These are phyloP conservation scores for Didymella arachidicola DNA, from an alignment of 2,329 filamentous ascomycete genomes.

Conservation along the genomic window DNA sequence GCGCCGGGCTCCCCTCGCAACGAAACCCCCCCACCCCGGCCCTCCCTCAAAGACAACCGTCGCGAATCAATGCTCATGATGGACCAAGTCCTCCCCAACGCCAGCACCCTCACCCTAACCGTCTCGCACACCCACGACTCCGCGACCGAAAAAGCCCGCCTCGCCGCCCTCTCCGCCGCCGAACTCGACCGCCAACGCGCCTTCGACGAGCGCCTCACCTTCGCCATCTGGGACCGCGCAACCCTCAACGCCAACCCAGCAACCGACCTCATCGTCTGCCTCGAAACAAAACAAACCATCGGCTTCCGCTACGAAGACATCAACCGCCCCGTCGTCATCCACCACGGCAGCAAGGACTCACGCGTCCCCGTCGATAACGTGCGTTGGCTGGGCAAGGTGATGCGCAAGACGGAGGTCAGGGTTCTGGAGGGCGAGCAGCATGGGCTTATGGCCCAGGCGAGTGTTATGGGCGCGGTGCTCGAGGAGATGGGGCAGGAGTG, in stretches of 20 bases:
- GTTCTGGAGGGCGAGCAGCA: slow-evolving; percentile 92
- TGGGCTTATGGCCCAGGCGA: slow-evolving; percentile 92
- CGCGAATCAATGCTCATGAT: slow-evolving; percentile 59
- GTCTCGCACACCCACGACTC: slow-evolving; percentile 38
- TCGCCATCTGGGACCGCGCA: slow-evolving; percentile 92
- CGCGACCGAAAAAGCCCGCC: slow-evolving; percentile 41
- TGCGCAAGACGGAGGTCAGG: slow-evolving; percentile 90
- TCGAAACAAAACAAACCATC: slow-evolving; percentile 89
- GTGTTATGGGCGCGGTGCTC: slow-evolving; percentile 91
- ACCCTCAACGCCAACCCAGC: slow-evolving; percentile 93
- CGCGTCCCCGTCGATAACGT: slow-evolving; percentile 95
- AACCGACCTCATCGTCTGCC: slow-evolving; percentile 88
- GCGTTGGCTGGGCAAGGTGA: slow-evolving; percentile 90
- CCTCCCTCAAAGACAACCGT: slow-evolving; percentile 45
- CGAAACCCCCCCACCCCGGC: slow-evolving; percentile 24
- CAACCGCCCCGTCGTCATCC: slow-evolving; percentile 87
- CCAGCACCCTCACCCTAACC: slow-evolving; percentile 44
- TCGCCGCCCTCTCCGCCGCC: slow-evolving; percentile 66
- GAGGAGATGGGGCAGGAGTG: slow-evolving; percentile 95
- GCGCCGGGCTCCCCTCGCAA: slow-evolving; percentile 23
- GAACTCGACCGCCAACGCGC: slow-evolving; percentile 75
- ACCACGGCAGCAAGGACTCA: slow-evolving; percentile 89
- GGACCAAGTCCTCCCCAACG: slow-evolving; percentile 56
- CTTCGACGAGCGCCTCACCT: slow-evolving; percentile 86
- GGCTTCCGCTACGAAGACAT: slow-evolving; percentile 98